A percentile compares a stretch with the other conserved stretches of the same genome.
phyloP scores from a whole-genome alignment of 2,329 filamentous ascomycete species.

The Cladosporium sp. region DNA sequence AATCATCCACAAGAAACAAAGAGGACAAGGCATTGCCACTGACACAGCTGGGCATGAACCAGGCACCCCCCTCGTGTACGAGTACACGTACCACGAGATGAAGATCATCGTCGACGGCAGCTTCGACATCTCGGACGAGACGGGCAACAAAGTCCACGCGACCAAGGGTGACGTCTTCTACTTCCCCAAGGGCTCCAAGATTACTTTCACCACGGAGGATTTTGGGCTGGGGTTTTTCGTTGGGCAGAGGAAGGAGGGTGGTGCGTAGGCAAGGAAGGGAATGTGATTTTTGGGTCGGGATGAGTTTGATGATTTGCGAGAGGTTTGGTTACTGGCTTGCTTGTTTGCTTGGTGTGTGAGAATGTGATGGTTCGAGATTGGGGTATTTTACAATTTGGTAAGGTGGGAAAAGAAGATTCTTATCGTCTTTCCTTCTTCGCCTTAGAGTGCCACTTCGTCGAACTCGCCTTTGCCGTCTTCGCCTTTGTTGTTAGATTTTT shows the following conservation, averaged over 20 bases:
- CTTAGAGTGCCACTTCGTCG: constrained; percentile 24
- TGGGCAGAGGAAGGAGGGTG: constrained; percentile 25
- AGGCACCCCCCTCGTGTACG: constrained; percentile 62
- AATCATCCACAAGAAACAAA: too few species aligned
- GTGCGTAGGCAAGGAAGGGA: too few species aligned
- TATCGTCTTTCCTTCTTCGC: neutral
- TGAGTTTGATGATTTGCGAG: neutral
- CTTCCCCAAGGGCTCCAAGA: constrained; percentile 62
- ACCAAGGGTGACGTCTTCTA: constrained; percentile 63
- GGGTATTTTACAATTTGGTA: constrained; percentile 4
- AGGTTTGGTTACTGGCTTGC: neutral
- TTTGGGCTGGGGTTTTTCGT: constrained; percentile 27
- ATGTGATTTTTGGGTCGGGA: too few species aligned
- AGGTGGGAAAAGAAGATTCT: neutral
- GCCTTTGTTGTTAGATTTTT: neutral
- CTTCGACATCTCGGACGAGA: constrained; percentile 61
- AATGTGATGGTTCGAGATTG: neutral
- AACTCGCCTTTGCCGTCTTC: constrained; percentile 26
- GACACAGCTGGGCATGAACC: too few species aligned
- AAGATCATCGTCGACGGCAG: constrained; percentile 68
- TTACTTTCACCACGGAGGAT: constrained; percentile 51
- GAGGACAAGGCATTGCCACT: too few species aligned
- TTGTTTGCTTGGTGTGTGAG: neutral
- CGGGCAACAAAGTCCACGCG: constrained; percentile 57
- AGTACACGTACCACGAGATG: constrained; percentile 69